phyloP scores from a whole-genome alignment of 441 rosid genomes.

The Corymbia calophylla region DNA sequence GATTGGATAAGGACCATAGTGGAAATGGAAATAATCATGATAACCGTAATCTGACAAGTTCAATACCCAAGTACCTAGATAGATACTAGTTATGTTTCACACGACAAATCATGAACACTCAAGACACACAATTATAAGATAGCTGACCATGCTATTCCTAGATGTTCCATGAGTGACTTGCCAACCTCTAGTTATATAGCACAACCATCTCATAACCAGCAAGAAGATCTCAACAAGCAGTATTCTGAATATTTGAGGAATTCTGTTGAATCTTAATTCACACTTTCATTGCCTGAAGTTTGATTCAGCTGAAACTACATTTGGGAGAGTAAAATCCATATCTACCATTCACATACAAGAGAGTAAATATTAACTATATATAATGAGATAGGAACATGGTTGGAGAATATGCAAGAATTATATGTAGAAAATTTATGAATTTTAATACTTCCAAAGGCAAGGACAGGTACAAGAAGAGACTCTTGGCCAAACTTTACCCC shows the following conservation, averaged over 20 bases:
- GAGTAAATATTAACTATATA: neutral
- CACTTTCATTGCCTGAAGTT: neutral
- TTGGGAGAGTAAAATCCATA: neutral
- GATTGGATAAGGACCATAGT: neutral
- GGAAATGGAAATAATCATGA: neutral
- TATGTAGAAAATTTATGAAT: neutral
- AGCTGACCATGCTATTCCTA: neutral
- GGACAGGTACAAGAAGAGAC: neutral
- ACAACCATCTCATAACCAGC: neutral
- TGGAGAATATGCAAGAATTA: neutral
- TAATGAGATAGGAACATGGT: neutral
- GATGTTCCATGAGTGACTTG: neutral
- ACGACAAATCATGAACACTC: neutral
- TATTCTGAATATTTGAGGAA: neutral
- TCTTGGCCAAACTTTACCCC: constrained; percentile 42
- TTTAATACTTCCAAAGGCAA: neutral
- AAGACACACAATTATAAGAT: neutral
- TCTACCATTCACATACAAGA: neutral
- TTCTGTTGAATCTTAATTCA: neutral
- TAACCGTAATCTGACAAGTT: neutral
- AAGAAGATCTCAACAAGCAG: neutral
- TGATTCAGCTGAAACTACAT: neutral
- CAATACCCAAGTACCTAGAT: neutral
- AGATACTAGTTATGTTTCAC: neutral
- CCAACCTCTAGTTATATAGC: neutral